phyloP scores from a whole-genome alignment of 208 protist species.

The Naegleria lovaniensis region DNA sequence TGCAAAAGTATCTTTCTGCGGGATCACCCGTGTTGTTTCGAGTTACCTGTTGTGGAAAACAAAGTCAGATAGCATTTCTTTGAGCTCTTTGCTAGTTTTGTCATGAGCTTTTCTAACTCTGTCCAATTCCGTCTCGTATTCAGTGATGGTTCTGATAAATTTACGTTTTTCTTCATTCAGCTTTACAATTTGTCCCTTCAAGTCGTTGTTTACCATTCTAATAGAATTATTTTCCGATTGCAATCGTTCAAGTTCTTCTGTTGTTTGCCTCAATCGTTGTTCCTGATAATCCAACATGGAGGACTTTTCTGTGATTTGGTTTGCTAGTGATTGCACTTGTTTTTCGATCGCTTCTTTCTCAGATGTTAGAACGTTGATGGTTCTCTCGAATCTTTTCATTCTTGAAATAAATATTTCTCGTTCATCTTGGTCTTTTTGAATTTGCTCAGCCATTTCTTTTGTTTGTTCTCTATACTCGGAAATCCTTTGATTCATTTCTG shows the following conservation, averaged over 20 bases:
- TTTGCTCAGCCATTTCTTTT: not conserved
- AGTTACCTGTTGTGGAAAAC: not conserved
- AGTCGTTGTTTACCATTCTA: not conserved
- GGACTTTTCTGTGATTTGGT: not conserved
- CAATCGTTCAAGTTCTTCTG: not conserved
- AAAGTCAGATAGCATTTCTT: not conserved
- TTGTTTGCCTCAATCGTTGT: not conserved
- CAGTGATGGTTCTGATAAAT: not conserved
- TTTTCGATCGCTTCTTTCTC: not conserved
- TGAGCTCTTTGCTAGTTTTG: not conserved
- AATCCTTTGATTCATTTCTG: not conserved
- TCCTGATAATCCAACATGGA: not conserved
- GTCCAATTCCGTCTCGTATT: not conserved
- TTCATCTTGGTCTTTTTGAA: not conserved
- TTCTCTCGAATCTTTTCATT: not conserved
- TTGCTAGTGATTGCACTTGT: not conserved
- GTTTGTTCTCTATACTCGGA: not conserved
- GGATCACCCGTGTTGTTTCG: no score
- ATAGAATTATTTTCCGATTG: not conserved
- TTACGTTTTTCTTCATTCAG: not conserved
- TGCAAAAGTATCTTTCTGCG: no score
- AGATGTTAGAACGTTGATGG: not conserved
- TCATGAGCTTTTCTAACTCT: not conserved
- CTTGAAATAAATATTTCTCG: not conserved
- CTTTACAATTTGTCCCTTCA: not conserved